Evolutionary conservation across 805 yeast species (phyloP).

Genomic region (Martiniozyma abietophila): DNA sequence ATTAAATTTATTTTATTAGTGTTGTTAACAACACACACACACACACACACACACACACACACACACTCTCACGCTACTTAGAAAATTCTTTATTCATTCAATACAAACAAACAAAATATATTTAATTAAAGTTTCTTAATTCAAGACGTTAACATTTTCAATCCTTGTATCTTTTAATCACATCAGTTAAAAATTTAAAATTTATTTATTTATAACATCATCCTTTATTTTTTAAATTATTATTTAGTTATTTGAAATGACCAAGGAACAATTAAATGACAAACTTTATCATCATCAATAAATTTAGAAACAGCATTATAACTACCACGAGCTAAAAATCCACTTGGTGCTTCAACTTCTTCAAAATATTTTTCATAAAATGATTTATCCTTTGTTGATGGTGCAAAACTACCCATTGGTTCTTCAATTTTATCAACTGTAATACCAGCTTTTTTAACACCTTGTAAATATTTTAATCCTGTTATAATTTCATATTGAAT

Average conservation of each 20-base stretch:
- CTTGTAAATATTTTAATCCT: slow-evolving; percentile 79
- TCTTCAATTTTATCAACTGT: slow-evolving; percentile 80
- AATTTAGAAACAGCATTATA: slow-evolving; percentile 77
- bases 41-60: too few relatives aligned
- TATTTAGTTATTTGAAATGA: slow-evolving; percentile 67
- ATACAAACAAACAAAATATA: too few relatives aligned
- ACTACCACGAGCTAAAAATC: slow-evolving; percentile 78
- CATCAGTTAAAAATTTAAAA: too few relatives aligned
- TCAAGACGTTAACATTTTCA: too few relatives aligned
- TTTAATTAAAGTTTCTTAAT: too few relatives aligned
- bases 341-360: slow-evolving; percentile 86
- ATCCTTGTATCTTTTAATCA: too few relatives aligned
- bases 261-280: slow-evolving; percentile 76
- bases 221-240: background rate
- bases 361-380: slow-evolving; percentile 60
- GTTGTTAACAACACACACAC: too few relatives aligned
- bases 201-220: background rate
- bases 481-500: slow-evolving; percentile 81
- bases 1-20: too few relatives aligned
- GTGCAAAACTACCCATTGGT: slow-evolving; percentile 86
- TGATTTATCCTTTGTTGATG: slow-evolving; percentile 74
- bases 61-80: too few relatives aligned
- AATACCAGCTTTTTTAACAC: slow-evolving; percentile 79
- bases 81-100: too few relatives aligned
- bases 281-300: slow-evolving; percentile 74